phyloP scores from a whole-genome alignment of 192 early-diverging fungal genomes.

The Entophlyctis luteolus region DNA sequence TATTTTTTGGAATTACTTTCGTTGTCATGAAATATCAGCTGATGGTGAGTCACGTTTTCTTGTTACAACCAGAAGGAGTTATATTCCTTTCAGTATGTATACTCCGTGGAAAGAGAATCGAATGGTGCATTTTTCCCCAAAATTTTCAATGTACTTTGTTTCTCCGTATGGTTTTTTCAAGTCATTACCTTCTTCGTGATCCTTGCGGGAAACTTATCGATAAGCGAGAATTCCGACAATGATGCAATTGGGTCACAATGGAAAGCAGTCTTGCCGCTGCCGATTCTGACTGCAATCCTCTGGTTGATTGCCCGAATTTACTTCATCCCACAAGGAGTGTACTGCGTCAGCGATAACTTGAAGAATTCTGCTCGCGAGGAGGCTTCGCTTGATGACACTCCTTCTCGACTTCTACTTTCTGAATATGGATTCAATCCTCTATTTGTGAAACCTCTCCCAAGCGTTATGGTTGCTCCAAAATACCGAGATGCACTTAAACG shows the following conservation, averaged over 20 bases:
- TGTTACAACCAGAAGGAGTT: background rate
- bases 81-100: constrained; percentile 30
- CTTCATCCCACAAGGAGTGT: background rate
- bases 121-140: constrained; percentile 38
- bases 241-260: background rate
- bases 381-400: too few relatives aligned
- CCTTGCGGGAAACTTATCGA: constrained; percentile 11
- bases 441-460: background rate
- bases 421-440: background rate
- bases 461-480: background rate
- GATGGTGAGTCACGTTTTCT: background rate
- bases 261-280: constrained; percentile 1
- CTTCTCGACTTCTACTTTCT: background rate
- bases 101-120: constrained; percentile 38
- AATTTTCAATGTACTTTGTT: constrained; percentile 38
- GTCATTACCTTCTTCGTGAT: constrained; percentile 35
- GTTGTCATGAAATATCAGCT: constrained; percentile 48
- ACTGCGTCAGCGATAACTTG: constrained; percentile 4
- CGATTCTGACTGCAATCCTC: background rate
- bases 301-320: background rate
- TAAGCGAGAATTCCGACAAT: too few relatives aligned
- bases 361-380: too few relatives aligned
- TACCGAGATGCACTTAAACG: background rate
- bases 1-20: constrained; percentile 36
- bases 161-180: constrained; percentile 33